These are phyloP conservation scores for Neofusicoccum kwambonambiense DNA, from an alignment of 2,329 filamentous ascomycete genomes.

Conservation along the genomic window DNA sequence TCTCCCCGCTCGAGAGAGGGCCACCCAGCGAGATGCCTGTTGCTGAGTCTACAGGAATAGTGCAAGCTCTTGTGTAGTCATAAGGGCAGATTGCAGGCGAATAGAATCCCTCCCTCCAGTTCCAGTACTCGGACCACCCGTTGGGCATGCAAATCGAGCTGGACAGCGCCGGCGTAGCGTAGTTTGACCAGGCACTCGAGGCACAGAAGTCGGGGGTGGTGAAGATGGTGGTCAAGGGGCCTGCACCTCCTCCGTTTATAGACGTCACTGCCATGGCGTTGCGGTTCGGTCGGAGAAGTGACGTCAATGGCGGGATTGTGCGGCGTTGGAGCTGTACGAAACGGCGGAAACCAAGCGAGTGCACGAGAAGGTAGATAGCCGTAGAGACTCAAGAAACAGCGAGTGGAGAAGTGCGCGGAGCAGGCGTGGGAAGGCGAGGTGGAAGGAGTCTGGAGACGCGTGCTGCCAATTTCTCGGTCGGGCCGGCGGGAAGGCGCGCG, in stretches of 20 bases:
- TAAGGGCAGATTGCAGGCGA: background rate
- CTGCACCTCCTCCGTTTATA: background rate
- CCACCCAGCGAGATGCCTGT: background rate
- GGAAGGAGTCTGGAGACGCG: background rate
- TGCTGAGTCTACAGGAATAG: background rate
- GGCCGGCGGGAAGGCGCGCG: background rate
- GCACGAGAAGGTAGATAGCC: background rate
- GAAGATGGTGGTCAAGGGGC: background rate
- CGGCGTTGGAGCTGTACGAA: background rate
- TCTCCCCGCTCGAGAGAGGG: background rate
- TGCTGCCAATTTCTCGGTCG: background rate
- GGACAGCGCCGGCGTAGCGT: background rate
- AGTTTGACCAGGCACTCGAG: background rate
- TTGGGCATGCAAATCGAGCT: slow-evolving; percentile 11
- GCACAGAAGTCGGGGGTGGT: background rate
- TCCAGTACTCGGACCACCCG: background rate
- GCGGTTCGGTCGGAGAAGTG: background rate
- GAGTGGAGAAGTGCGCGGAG: background rate
- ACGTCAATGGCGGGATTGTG: background rate
- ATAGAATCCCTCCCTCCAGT: background rate
- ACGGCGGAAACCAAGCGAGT: background rate
- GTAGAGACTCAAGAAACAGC: background rate
- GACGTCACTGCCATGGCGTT: background rate
- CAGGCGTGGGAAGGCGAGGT: background rate
- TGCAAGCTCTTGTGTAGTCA: background rate